Evolutionary conservation across 371 early-diverging fungal species (phyloP), one percentile per base, ranked within the genome.

Genomic region (Mortierella sp.): DNA sequence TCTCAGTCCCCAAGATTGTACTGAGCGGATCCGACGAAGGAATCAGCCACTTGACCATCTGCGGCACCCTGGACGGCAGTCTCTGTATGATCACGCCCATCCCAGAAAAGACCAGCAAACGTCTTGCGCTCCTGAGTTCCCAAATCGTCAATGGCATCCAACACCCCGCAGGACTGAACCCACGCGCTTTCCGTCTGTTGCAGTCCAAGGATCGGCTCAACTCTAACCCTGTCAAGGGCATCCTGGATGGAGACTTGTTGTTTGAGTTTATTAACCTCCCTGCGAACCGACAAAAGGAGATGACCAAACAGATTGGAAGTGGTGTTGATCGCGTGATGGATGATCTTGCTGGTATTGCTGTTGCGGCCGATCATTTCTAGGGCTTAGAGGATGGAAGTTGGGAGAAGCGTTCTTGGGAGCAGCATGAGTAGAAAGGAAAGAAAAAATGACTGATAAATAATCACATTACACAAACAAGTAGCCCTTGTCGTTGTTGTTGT

Each of bases 111-210:
- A 92, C 94, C 19, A 99, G 95, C 89, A 98, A 97, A 87, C 94
- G 99, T 28, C 80, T 97, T 19, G 92, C 92, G 50, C 92, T 94
- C 5, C 75, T 98, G 26, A 95, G 94, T 76, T 93, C 95, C 47
- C 94, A 95, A 47, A 89, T 99, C 78, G 95, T 97, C 26, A 96
- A 94, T 79, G 91, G 93, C 31, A 74, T 97, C 0, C 95, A 94
- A 74, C 97, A 96, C 77, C 89, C 93, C 38, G 98, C 97, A 10
- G 99, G 98, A 14, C 87, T 99, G 50, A 99, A 99, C 83, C 98
- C 99, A 3, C 91, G 97, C 72, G 97, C 97, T 11, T 98, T 88
- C 84, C 89, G 96, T 85, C 86, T 92, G 42, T 82, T 92, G 60
- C 91, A 91, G 26, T 91, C 92, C 54, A 93, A 93, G 77, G 92